These are phyloP conservation scores for Amylocarpus encephaloides DNA, from an alignment of 2,329 filamentous ascomycete species.

Conservation along the genomic window DNA sequence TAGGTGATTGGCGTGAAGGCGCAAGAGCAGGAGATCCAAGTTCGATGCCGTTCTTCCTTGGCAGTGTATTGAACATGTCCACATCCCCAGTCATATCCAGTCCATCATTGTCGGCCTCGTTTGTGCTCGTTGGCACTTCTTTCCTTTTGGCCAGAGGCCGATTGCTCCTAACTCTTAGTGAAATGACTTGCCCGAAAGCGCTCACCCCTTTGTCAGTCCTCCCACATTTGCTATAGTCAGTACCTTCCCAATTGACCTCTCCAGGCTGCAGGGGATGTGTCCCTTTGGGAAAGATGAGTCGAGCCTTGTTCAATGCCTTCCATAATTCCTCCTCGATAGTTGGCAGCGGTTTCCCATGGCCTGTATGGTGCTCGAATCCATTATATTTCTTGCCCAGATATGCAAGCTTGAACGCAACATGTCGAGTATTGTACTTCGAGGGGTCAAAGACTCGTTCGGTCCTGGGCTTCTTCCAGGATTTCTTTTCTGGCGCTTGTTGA, in stretches of 20 bases:
- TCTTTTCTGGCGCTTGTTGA: slow-evolving; percentile 32
- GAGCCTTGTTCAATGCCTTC: slow-evolving; percentile 78
- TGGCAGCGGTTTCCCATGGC: slow-evolving; percentile 60
- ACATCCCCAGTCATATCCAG: background rate
- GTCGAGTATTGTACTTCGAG: slow-evolving; percentile 72
- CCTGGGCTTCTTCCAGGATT: slow-evolving; percentile 32
- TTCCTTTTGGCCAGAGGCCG: slow-evolving; percentile 46
- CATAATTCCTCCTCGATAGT: slow-evolving; percentile 92
- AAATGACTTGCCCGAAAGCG: slow-evolving; percentile 93
- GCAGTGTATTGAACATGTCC: slow-evolving; percentile 21
- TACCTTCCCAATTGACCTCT: slow-evolving; percentile 71
- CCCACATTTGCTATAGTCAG: slow-evolving; percentile 92
- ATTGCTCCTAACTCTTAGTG: slow-evolving; percentile 74
- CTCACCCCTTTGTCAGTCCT: slow-evolving; percentile 90
- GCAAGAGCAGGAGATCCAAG: slow-evolving; percentile 22
- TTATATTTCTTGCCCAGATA: slow-evolving; percentile 90
- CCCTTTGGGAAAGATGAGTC: slow-evolving; percentile 66
- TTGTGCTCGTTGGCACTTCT: slow-evolving; percentile 11
- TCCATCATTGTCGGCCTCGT: slow-evolving; percentile 6
- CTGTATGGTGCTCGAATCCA: slow-evolving; percentile 81
- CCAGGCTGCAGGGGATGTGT: slow-evolving; percentile 39
- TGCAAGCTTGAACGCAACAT: slow-evolving; percentile 86
- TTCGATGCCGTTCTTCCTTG: slow-evolving; percentile 23
- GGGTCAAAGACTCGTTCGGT: slow-evolving; percentile 53
- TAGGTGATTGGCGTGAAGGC: slow-evolving; percentile 8